Evolutionary conservation across 2,329 filamentous ascomycete species (phyloP), one percentile per base, ranked within the genome.

Genomic region (Pseudogymnoascus destructans): DNA sequence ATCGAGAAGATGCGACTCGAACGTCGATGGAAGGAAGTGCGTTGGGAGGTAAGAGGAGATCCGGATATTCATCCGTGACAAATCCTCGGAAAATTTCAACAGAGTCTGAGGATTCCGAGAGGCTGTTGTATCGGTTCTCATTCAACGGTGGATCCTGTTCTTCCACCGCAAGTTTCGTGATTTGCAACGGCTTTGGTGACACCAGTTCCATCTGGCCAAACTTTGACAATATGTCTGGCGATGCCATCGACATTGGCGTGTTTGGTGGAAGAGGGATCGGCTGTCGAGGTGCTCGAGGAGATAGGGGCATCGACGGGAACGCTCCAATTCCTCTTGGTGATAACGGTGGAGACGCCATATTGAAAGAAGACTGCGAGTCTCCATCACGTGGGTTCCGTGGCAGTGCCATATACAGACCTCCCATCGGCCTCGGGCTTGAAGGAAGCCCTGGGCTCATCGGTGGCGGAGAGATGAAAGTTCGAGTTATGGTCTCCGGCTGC

Each of bases 1-100:
- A 84, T n/a, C 93, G 84, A 19, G 93, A 97, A 3, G 93, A 97
- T 3, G 90, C 89, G 3, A 96, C 92, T 69, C 81, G 88, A 54
- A 96, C 84, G 62, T 87, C 81, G 59, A 98, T 86, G 1, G 88
- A 89, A 3, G 89, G 87, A 6, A 98, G 76, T 5, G 91, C 90
- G 69, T 95, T 95, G 0, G 93, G 92, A 8, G 90, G 84, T 1
- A 98, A 76, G 19, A 97, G 73, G 6, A 97, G 77, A 62, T 89
- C 87, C 0, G 92, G 90, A 68, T 90, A 92, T 63, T 95, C 87
- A 0, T 95, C 89, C 0, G 86, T 89, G 4, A 89, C 78, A 19
- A 96, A 78, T 0, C 89, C 89, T 65, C 78, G 85, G 69, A 84
- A 95, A 19, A 95, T 81, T 59, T 75, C 73, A 74, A 75, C 61